These are phyloP conservation scores for Adansonia digitata DNA, from an alignment of 345 rosid species.

Conservation along the genomic window DNA sequence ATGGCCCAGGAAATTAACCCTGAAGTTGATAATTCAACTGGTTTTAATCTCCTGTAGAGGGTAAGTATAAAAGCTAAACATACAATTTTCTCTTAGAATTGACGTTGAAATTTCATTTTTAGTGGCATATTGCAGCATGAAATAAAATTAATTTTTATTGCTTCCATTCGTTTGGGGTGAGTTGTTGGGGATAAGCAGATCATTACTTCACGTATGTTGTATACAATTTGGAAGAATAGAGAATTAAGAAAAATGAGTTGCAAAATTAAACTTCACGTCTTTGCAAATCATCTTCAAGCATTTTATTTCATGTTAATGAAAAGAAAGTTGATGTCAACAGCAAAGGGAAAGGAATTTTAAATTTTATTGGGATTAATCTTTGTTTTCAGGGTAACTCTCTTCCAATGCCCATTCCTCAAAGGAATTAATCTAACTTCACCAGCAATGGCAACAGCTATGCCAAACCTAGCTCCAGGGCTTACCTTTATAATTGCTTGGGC, in stretches of 20 bases:
- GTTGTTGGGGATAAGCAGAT: too few species aligned
- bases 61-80: conserved; percentile 29
- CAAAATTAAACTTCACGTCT: neutral
- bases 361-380: neutral
- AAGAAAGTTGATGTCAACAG: neutral
- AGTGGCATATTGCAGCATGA: neutral
- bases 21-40: conserved; percentile 56
- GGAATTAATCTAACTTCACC: conserved; percentile 88
- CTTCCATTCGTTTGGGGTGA: neutral
- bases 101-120: neutral
- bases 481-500: conserved; percentile 87
- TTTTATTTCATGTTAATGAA: neutral
- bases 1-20: conserved; percentile 58
- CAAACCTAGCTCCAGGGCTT: conserved; percentile 85
- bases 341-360: neutral
- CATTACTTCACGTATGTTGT: too few species aligned
- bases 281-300: neutral
- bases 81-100: too few species aligned
- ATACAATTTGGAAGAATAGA: too few species aligned
- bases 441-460: conserved; percentile 95
- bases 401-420: conserved; percentile 63
- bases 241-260: too few species aligned
- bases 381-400: conserved; percentile 63
- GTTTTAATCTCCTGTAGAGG: conserved; percentile 72
- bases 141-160: too few species aligned